phyloP scores from a whole-genome alignment of 31 red algal genomes.

The Odonthalia washingtoniensis region DNA sequence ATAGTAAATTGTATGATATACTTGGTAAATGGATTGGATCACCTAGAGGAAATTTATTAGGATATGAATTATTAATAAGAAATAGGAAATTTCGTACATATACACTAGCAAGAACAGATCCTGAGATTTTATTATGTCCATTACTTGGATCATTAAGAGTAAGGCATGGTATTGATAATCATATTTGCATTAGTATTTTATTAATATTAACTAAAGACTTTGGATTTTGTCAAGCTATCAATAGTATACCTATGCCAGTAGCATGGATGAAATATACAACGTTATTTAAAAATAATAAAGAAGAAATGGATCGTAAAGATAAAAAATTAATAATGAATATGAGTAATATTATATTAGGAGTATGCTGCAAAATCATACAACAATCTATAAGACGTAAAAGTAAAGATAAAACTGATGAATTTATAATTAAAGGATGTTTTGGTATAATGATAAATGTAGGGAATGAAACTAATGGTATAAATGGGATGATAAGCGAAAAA shows the following conservation, averaged over 20 bases:
- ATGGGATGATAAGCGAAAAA: constrained; percentile 7
- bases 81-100: constrained; percentile 73
- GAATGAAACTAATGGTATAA: constrained; percentile 50
- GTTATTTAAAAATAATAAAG: constrained; percentile 3
- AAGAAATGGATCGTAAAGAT: constrained; percentile 50
- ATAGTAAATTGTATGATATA: constrained; percentile 49
- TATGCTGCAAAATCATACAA: constrained; percentile 54
- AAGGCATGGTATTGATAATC: constrained; percentile 48
- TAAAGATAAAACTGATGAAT: constrained; percentile 26
- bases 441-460: constrained; percentile 65
- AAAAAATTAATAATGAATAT: constrained; percentile 30
- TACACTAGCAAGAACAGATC: constrained; percentile 67
- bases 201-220: constrained; percentile 64
- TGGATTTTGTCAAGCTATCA: constrained; percentile 73
- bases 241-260: constrained; percentile 42
- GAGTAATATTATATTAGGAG: constrained; percentile 55
- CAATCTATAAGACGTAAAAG: constrained; percentile 44
- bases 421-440: constrained; percentile 39
- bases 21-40: constrained; percentile 61
- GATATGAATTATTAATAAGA: constrained; percentile 51
- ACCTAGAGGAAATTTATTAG: constrained; percentile 51
- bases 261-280: constrained; percentile 12
- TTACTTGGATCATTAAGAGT: constrained; percentile 51
- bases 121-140: constrained; percentile 61
- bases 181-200: constrained; percentile 48